Conservation (phyloP, 768 basidiomycete genomes). For the Pholiota conissans region DNA sequence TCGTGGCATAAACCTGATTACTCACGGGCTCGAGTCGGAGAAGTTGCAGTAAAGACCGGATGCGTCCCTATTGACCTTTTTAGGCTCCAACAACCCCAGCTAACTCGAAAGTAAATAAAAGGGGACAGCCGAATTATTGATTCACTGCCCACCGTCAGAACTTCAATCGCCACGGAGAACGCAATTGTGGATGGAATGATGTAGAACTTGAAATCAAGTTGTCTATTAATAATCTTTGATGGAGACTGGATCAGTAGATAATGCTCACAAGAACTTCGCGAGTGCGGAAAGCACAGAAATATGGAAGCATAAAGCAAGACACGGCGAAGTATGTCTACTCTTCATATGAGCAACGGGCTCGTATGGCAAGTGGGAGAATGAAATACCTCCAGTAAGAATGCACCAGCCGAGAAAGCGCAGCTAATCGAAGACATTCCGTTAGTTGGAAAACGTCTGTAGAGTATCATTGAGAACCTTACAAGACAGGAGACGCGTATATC, state of each 20-base stretch:
- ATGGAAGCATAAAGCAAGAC: neutral
- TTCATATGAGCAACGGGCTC: neutral
- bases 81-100: neutral
- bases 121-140: neutral
- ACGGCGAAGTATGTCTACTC: neutral
- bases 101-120: neutral
- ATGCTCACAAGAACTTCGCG: neutral
- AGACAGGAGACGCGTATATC: constrained; percentile 13
- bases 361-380: neutral
- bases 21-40: constrained; percentile 1
- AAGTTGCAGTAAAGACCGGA: constrained; percentile 4
- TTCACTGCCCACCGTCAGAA: constrained; percentile 3
- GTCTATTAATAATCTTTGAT: neutral
- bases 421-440: neutral
- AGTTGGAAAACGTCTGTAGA: neutral
- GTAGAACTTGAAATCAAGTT: constrained; percentile 2
- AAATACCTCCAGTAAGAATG: constrained; percentile 1
- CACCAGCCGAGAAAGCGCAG: constrained; percentile 6
- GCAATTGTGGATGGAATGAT: neutral
- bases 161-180: constrained; percentile 5
- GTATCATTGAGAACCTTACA: constrained; percentile 2
- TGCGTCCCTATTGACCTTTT: neutral
- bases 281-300: neutral
- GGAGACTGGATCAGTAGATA: neutral
- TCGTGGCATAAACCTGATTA: neutral